Conservation (phyloP, 2,329 filamentous ascomycete species). For the Ophiobolus disseminans region DNA sequence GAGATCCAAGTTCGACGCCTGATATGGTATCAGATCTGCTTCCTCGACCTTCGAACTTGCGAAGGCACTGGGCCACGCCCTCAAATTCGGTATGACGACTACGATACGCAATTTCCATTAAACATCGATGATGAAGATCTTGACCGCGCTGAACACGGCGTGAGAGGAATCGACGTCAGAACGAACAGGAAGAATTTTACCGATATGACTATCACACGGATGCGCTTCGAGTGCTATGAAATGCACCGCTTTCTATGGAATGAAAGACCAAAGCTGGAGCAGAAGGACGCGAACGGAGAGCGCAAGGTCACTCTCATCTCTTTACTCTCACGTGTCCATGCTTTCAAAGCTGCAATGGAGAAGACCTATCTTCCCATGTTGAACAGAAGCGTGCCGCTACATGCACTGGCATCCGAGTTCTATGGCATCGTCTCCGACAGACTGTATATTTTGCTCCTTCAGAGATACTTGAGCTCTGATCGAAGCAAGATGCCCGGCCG, state of each 20-base stretch:
- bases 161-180: conserved; percentile 47
- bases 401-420: conserved; percentile 68
- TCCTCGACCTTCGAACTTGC: conserved; percentile 76
- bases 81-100: conserved; percentile 75
- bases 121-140: conserved; percentile 74
- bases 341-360: conserved; percentile 69
- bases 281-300: conserved; percentile 32
- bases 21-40: conserved; percentile 80
- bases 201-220: conserved; percentile 69
- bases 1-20: conserved; percentile 75
- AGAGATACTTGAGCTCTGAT: conserved; percentile 67
- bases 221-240: conserved; percentile 76
- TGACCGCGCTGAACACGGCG: conserved; percentile 35
- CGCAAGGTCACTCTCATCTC: conserved; percentile 58
- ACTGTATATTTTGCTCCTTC: conserved; percentile 71
- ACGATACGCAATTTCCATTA: conserved; percentile 74
- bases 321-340: conserved; percentile 72
- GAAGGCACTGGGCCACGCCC: conserved; percentile 76
- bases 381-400: conserved; percentile 66
- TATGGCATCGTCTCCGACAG: conserved; percentile 70
- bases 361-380: conserved; percentile 71
- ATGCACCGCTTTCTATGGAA: conserved; percentile 74
- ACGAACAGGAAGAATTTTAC: conserved; percentile 67
- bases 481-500: conserved; percentile 64
- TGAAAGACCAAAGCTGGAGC: conserved; percentile 71